These are phyloP conservation scores for Letharia columbiana DNA, from an alignment of 495 filamentous ascomycete species.

Conservation along the genomic window DNA sequence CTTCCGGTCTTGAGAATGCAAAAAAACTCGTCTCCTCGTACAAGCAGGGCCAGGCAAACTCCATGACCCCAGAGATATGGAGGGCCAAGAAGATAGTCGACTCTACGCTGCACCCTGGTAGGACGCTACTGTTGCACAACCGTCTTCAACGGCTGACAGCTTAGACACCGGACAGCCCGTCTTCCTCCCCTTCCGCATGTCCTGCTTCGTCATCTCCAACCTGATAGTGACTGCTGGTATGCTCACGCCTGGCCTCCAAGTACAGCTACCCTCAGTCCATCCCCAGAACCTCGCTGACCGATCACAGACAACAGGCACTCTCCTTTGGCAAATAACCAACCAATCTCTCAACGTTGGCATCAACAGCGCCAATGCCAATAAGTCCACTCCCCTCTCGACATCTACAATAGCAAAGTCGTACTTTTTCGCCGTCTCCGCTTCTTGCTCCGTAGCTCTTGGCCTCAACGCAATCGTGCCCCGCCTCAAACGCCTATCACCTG, in stretches of 20 bases:
- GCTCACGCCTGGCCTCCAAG: conserved; percentile 77
- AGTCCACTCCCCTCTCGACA: conserved; percentile 75
- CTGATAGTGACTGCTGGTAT: conserved; percentile 95
- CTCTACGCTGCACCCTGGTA: conserved; percentile 89
- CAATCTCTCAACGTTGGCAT: conserved; percentile 97
- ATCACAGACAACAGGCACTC: conserved; percentile 67
- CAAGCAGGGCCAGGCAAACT: conserved; percentile 64
- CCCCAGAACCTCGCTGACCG: conserved; percentile 17
- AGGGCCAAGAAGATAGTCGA: conserved; percentile 93
- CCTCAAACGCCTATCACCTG: conserved; percentile 65
- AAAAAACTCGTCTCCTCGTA: conserved; percentile 69
- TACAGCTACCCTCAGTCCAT: conserved; percentile 29
- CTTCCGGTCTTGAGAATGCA: conserved; percentile 68
- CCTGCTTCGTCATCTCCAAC: conserved; percentile 87
- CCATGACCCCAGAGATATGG: conserved; percentile 89
- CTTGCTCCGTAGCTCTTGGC: conserved; percentile 87
- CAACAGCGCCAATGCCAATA: conserved; percentile 96
- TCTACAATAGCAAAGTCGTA: conserved; percentile 81
- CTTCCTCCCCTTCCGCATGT: conserved; percentile 94
- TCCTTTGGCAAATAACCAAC: conserved; percentile 93
- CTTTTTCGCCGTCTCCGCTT: conserved; percentile 81
- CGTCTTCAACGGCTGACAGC: background rate
- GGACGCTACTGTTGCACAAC: conserved; percentile 8
- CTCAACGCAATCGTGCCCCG: conserved; percentile 81
- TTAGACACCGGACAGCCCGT: conserved; percentile 86